A percentile compares a stretch with the other conserved stretches of the same genome.
These are phyloP conservation scores for Alternaria brassicicola DNA, from an alignment of 2,329 filamentous ascomycete species.

Conservation along the genomic window DNA sequence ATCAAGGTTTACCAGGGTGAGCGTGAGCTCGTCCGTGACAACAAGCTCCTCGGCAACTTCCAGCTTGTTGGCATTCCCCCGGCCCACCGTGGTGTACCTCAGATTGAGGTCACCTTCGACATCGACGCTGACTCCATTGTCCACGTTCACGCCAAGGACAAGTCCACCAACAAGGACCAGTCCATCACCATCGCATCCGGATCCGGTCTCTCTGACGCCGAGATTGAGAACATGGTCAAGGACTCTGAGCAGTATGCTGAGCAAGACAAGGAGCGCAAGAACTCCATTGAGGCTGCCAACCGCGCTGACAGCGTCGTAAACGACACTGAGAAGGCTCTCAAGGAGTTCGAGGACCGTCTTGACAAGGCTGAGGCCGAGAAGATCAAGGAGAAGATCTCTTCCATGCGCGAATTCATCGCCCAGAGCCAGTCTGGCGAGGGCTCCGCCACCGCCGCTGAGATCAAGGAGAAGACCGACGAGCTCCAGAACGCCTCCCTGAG, in stretches of 20 bases:
- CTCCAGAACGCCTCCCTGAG: slow-evolving; percentile 94
- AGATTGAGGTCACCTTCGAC: slow-evolving; percentile 98
- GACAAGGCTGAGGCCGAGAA: slow-evolving; percentile 94
- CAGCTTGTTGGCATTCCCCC: slow-evolving; percentile 97
- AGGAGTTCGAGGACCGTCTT: slow-evolving; percentile 93
- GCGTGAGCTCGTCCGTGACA: slow-evolving; percentile 97
- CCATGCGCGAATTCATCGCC: slow-evolving; percentile 86
- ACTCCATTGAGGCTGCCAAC: slow-evolving; percentile 94
- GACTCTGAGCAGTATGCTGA: slow-evolving; percentile 97
- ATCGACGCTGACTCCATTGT: slow-evolving; percentile 98
- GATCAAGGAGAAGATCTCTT: slow-evolving; percentile 90
- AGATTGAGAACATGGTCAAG: slow-evolving; percentile 97
- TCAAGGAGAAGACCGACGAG: slow-evolving; percentile 99
- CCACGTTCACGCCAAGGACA: slow-evolving; percentile 97
- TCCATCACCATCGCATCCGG: slow-evolving; percentile 98
- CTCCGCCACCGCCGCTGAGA: slow-evolving; percentile 81
- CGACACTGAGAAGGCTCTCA: slow-evolving; percentile 97
- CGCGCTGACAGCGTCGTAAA: slow-evolving; percentile 94
- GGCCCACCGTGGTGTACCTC: slow-evolving; percentile 93
- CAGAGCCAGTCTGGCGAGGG: slow-evolving; percentile 95
- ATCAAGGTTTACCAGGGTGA: slow-evolving; percentile 99
- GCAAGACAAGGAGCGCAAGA: slow-evolving; percentile 95
- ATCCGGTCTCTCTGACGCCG: slow-evolving; percentile 90
- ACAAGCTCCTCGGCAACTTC: slow-evolving; percentile 99
- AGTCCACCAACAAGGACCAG: slow-evolving; percentile 99